Base-by-base conservation (phyloP, 106 monocot species). In the Gastrodia elata region DNA sequence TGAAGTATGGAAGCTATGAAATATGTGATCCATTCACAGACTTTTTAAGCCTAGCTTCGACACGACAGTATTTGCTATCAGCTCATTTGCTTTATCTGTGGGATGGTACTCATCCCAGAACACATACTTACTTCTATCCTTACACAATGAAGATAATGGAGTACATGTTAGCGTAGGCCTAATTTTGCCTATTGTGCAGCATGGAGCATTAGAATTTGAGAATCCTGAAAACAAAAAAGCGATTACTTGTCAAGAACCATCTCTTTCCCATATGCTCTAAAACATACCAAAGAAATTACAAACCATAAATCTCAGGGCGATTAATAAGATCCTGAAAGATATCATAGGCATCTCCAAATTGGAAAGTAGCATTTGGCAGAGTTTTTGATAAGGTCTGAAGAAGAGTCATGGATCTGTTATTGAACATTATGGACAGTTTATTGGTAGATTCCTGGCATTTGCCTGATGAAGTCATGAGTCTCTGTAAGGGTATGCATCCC, bases 91-190 rank as follows among this genome's bases (percentile, higher is more conserved):
- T 46, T 75, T 75, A 77, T 96, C 96, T 0, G 96, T 92, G 3
- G 96, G 96, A 70, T 96, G 96, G 59, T 96, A 96, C 79, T 96
- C 96, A 28, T 96, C 96, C 96, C 96, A 96, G 64, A 96, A 96
- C 70, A 96, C 89, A 71, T 84, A 96, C 72, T 88, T 76, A 85
- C 96, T 96, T 58, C 96, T 74, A 64, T 96, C 96, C 18, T 74
- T 79, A 80, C 96, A 96, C 24, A 92, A 79, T 0, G 80, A 81
- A 27, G 96, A 96, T 22, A 92, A 1, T 5, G 96, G 96, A 16
- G 87, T 96, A 55, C 96, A 96, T 2, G 96, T 96, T 11, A 96
- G 71, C 13, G 90, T 81, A 15, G 92, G 92, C 76, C 92, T 77
- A 18, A 96, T 92, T 59, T 65, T 71, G 5, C 84, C 87, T 32